Evolutionary conservation across 2,329 filamentous ascomycete genomes (phyloP).

Genomic region (Scopulariopsis brevicaulis): DNA sequence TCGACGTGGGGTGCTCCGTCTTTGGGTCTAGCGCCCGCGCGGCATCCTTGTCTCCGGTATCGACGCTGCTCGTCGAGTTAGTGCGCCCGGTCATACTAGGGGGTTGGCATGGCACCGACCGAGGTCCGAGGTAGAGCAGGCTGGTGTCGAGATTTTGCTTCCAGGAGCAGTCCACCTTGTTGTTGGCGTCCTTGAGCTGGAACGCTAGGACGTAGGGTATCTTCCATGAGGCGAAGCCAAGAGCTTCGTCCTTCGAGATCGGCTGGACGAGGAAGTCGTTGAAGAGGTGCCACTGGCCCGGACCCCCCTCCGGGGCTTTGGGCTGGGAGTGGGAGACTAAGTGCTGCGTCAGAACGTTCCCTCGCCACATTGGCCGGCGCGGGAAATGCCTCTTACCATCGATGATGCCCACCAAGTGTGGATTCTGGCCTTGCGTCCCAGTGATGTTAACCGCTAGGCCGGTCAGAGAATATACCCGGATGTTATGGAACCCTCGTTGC

Average conservation of each 20-base stretch:
- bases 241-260: conserved; percentile 69
- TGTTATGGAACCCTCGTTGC: conserved; percentile 66
- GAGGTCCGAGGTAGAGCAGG: conserved; percentile 64
- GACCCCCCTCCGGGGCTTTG: conserved; percentile 34
- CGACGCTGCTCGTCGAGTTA: background rate
- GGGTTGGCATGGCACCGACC: conserved; percentile 23
- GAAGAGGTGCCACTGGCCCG: conserved; percentile 86
- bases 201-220: conserved; percentile 78
- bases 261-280: conserved; percentile 91
- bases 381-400: conserved; percentile 50
- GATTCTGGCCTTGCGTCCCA: conserved; percentile 58
- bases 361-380: background rate
- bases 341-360: background rate
- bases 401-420: conserved; percentile 83
- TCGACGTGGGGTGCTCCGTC: conserved; percentile 55
- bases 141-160: conserved; percentile 74
- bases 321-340: conserved; percentile 6
- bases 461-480: conserved; percentile 83
- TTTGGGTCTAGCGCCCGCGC: conserved; percentile 46
- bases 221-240: conserved; percentile 89
- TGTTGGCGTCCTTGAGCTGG: conserved; percentile 70
- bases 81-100: conserved; percentile 3
- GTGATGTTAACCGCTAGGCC: conserved; percentile 77
- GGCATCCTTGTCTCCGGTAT: conserved; percentile 27
- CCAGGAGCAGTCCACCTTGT: conserved; percentile 78